Evolutionary conservation across 2,329 filamentous ascomycete genomes (phyloP).

Genomic region (Talaromyces sp.): DNA sequence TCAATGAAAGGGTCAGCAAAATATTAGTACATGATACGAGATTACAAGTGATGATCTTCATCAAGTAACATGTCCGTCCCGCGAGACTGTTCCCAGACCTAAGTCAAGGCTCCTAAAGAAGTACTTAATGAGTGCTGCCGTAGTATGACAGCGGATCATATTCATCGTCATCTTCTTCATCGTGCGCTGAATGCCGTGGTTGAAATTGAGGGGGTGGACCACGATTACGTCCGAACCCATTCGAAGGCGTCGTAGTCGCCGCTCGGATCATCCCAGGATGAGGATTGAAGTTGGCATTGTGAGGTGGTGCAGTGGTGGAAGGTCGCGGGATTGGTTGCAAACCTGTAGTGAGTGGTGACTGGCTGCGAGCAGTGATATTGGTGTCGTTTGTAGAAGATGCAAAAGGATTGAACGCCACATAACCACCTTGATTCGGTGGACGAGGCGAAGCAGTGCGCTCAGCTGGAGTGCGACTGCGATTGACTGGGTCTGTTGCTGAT

Average conservation of each 20-base stretch:
- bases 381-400: conserved; percentile 3
- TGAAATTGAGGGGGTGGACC: neutral
- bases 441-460: conserved; percentile 14
- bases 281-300: neutral
- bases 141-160: conserved; percentile 19
- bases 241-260: conserved; percentile 17
- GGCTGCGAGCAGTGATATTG: neutral
- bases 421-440: conserved; percentile 15
- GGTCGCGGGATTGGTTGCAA: conserved; percentile 8
- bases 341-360: neutral
- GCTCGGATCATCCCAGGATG: conserved; percentile 14
- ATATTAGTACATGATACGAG: conserved; percentile 5
- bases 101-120: neutral
- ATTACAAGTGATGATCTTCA: neutral
- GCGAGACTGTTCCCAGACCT: conserved; percentile 1
- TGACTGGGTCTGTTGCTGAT: neutral
- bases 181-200: neutral
- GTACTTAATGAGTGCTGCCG: conserved; percentile 3
- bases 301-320: conserved; percentile 7
- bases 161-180: conserved; percentile 17
- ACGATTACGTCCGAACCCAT: conserved; percentile 7
- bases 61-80: conserved; percentile 9
- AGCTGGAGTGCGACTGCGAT: conserved; percentile 11
- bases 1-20: neutral
- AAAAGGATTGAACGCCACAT: conserved; percentile 18